Base-by-base conservation (phyloP, 2,329 filamentous ascomycete species). In the Beauveria sp. region DNA sequence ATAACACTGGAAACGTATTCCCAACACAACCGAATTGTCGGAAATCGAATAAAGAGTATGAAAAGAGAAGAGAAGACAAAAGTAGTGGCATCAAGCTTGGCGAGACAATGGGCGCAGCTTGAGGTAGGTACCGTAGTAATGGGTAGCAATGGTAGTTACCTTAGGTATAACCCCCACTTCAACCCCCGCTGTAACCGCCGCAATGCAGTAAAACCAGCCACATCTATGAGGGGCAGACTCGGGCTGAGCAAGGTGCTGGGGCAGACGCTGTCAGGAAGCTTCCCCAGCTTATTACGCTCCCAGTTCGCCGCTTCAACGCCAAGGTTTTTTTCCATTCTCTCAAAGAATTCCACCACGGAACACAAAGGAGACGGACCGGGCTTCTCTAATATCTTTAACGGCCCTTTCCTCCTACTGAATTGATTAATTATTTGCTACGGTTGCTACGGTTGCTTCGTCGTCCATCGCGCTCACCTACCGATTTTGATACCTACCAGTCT, bases 221-320 rank as follows among this genome's bases (percentile, higher is more conserved):
- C 54, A 57, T 10, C 54, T 38, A 20, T 22, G 54, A 57, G 54
- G 54, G 54, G 54, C 54, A 57, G 51, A 26, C 42, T 57, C n/a
- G 43, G 53, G 53, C 53, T 56, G 53, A 56, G 53, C 40, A 14
- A 47, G 22, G 47, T 26, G 9, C 28, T 38, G n/a, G 20, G n/a
- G 49, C 49, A 47, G 38, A 20, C 24, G 18, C 53, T 43, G 24
- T 56, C 38, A 54, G 22, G 28, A 26, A 54, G 51, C 51, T 54
- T 54, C 51, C 51, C 51, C 51, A 43, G 51, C 34, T 42, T 54
- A 28, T 56, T 45, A 46, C 42, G 34, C 53, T 22, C 42, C n/a
- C 9, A 56, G 53, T 34, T 22, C 7, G 53, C n/a, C 40, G 40
- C 53, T 28, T 46, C 24, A 30, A 20, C 47, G 28, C 47, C 24